phyloP scores from a whole-genome alignment of 495 filamentous ascomycete genomes.

The Penicillium daleae region DNA sequence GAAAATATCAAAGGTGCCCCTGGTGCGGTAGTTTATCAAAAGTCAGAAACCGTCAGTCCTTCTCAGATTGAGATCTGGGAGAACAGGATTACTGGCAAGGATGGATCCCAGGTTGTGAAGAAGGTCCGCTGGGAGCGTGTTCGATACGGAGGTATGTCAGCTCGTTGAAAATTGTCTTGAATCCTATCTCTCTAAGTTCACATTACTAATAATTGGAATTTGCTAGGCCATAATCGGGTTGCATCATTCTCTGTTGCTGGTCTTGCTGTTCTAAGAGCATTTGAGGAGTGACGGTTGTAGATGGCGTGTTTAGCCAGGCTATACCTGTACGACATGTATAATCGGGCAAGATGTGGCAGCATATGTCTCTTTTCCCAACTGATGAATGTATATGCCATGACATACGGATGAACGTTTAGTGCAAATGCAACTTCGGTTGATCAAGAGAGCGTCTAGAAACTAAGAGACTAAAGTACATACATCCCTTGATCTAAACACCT shows the following conservation, averaged over 20 bases:
- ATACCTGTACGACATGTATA: neutral
- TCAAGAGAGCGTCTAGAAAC: neutral
- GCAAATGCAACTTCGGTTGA: neutral
- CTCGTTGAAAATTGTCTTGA: neutral
- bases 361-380: neutral
- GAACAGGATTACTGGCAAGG: constrained; percentile 33
- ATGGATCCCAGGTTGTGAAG: constrained; percentile 46
- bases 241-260: constrained; percentile 57
- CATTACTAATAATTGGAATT: constrained; percentile 3
- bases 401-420: neutral
- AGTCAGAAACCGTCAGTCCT: constrained; percentile 33
- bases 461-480: neutral
- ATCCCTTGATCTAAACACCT: neutral
- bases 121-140: constrained; percentile 52
- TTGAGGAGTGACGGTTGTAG: constrained; percentile 46
- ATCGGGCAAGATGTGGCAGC: neutral
- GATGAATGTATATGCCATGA: neutral
- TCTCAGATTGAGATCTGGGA: constrained; percentile 44
- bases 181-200: neutral
- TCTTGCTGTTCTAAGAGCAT: constrained; percentile 67
- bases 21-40: constrained; percentile 50
- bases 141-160: constrained; percentile 50
- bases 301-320: neutral
- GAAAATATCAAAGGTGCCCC: constrained; percentile 54
- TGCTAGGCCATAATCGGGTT: constrained; percentile 53